A percentile compares a stretch with the other conserved stretches of the same genome.
These are phyloP conservation scores for Peniophora sp. DNA, from an alignment of 1,284 basidiomycete species.

Conservation along the genomic window DNA sequence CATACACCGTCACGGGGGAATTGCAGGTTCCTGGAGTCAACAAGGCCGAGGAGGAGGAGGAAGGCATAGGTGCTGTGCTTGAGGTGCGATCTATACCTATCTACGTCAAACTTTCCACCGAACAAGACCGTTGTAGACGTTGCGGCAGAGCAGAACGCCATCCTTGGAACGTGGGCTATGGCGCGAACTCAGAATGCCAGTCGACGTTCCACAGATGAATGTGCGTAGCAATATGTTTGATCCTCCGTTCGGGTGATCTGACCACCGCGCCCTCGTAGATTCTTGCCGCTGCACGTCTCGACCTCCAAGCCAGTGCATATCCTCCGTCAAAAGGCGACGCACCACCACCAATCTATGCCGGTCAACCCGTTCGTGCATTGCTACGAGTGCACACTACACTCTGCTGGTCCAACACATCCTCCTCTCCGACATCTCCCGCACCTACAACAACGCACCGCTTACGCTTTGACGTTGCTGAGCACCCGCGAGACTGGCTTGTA, in stretches of 20 bases:
- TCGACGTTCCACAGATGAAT: slow-evolving; percentile 76
- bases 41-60: slow-evolving; percentile 26
- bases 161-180: slow-evolving; percentile 36
- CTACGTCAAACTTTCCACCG: background rate
- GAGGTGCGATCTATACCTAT: slow-evolving; percentile 17
- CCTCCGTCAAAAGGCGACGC: slow-evolving; percentile 16
- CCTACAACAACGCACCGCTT: slow-evolving; percentile 42
- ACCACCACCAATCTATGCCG: slow-evolving; percentile 55
- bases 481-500: slow-evolving; percentile 73
- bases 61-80: slow-evolving; percentile 23
- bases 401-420: slow-evolving; percentile 56
- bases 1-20: slow-evolving; percentile 62
- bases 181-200: slow-evolving; percentile 69
- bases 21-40: slow-evolving; percentile 43
- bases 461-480: slow-evolving; percentile 71
- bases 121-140: slow-evolving; percentile 13
- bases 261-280: slow-evolving; percentile 42
- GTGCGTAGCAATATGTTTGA: slow-evolving; percentile 43
- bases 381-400: slow-evolving; percentile 64
- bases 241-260: slow-evolving; percentile 2
- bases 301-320: slow-evolving; percentile 29
- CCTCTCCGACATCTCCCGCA: slow-evolving; percentile 18
- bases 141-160: slow-evolving; percentile 32
- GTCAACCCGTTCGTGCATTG: slow-evolving; percentile 64
- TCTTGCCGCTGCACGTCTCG: slow-evolving; percentile 52